Conservation (phyloP, 805 yeast genomes). For the Metschnikowia cubensis region DNA sequence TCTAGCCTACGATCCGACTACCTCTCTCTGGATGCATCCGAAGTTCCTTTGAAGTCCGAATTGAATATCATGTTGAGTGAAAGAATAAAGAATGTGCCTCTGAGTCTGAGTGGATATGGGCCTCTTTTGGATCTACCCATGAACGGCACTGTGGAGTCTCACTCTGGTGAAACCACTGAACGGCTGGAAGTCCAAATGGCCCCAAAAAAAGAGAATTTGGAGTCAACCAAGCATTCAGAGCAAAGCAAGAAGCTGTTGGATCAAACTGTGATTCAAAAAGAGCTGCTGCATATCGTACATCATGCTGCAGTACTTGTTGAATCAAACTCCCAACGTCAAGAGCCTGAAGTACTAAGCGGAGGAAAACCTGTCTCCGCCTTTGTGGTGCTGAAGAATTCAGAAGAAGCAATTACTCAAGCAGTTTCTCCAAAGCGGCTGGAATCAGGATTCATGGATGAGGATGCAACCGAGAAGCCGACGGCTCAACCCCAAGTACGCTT, state of each 20-base stretch:
- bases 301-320: background rate
- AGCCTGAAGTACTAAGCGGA: background rate
- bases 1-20: conserved; percentile 5
- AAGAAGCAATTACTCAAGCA: background rate
- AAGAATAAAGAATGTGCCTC: background rate
- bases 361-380: background rate
- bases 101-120: background rate
- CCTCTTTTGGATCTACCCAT: background rate
- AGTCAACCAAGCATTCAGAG: background rate
- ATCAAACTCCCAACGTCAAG: background rate
- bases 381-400: background rate
- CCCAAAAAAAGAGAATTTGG: background rate
- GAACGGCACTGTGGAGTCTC: background rate
- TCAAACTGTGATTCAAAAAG: background rate
- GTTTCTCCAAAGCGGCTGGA: background rate
- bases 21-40: conserved; percentile 3
- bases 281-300: background rate
- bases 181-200: background rate
- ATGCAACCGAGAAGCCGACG: background rate
- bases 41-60: conserved; percentile 6
- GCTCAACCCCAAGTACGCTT: background rate
- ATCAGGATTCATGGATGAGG: background rate
- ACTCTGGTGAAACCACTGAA: background rate
- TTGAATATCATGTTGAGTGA: conserved; percentile 9
- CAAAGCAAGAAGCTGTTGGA: background rate